A percentile compares a stretch with the other conserved stretches of the same genome.
Evolutionary conservation across 352 stramenopile genomes (phyloP).

Genomic region (Phytophthora vignae): DNA sequence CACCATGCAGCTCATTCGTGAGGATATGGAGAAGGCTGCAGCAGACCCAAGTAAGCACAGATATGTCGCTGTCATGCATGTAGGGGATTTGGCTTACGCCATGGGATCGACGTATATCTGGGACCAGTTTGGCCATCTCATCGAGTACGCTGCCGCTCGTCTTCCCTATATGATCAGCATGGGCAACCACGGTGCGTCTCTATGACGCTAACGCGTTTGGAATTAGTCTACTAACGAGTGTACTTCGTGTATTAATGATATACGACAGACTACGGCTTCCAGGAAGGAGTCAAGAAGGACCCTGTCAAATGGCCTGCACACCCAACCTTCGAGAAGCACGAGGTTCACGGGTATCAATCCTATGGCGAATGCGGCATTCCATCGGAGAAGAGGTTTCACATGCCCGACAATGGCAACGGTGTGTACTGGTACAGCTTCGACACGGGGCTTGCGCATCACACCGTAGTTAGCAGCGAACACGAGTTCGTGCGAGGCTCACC

Average conservation of each 20-base stretch:
- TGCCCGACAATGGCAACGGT: conserved; percentile 65
- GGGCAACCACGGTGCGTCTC: conserved; percentile 57
- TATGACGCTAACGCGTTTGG: no score
- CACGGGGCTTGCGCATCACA: conserved; percentile 59
- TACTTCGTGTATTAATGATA: no score
- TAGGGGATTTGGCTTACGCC: conserved; percentile 87
- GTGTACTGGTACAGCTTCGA: conserved; percentile 76
- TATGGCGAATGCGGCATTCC: conserved; percentile 91
- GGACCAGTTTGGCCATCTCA: conserved; percentile 87
- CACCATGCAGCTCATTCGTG: conserved; percentile 45
- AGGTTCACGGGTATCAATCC: conserved; percentile 55
- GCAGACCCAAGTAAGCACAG: conserved; percentile 47
- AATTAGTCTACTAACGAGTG: no score
- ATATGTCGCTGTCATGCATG: conserved; percentile 76
- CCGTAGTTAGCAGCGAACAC: conserved; percentile 64
- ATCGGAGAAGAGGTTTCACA: conserved; percentile 73
- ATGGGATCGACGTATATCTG: conserved; percentile 75
- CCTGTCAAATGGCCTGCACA: conserved; percentile 38
- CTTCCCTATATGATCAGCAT: conserved; percentile 85
- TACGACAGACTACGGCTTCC: conserved; percentile 63
- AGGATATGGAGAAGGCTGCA: conserved; percentile 41
- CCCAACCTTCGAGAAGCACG: conserved; percentile 42
- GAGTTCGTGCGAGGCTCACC: conserved; percentile 52
- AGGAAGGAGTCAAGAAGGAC: conserved; percentile 44
- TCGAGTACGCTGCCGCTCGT: conserved; percentile 73